phyloP scores from a whole-genome alignment of 257 asterid genomes.

The Cordia subcordata region DNA sequence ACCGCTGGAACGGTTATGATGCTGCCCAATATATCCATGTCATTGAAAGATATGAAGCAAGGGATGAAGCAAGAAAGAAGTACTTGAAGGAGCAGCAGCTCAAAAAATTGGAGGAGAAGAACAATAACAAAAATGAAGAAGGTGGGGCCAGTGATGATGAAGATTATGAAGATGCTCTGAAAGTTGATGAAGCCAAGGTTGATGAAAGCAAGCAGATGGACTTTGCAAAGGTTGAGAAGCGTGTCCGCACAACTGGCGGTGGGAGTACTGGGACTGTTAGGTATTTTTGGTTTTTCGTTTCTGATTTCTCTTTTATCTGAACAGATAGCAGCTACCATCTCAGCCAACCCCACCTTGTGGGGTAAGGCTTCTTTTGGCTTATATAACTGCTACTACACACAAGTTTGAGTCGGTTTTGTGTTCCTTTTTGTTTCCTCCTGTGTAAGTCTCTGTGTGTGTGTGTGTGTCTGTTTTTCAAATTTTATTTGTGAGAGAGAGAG shows the following conservation, averaged over 20 bases:
- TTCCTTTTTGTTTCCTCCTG: no score
- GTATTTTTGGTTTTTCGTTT: conserved; percentile 25
- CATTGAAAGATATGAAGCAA: conserved; percentile 80
- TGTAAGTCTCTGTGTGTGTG: no score
- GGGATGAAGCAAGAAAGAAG: conserved; percentile 91
- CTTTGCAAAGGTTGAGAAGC: conserved; percentile 96
- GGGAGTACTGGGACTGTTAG: conserved; percentile 99
- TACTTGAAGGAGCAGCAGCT: conserved; percentile 85
- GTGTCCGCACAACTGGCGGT: conserved; percentile 99
- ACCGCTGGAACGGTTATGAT: conserved; percentile 96
- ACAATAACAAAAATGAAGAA: conserved; percentile 46
- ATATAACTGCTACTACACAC: no score
- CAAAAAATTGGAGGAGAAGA: conserved; percentile 86
- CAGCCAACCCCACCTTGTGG: not conserved
- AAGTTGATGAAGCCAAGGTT: conserved; percentile 90
- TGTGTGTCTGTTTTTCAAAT: no score
- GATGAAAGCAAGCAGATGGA: conserved; percentile 99
- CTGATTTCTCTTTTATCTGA: not conserved
- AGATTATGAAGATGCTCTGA: conserved; percentile 69
- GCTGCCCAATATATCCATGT: conserved; percentile 72
- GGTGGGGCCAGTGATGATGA: conserved; percentile 81
- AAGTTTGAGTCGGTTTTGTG: no score
- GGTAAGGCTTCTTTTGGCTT: no score
- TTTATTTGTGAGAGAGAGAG: no score
- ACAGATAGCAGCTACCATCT: not conserved